Evolutionary conservation across 257 asterid genomes (phyloP).

Genomic region (Apocynum venetum): DNA sequence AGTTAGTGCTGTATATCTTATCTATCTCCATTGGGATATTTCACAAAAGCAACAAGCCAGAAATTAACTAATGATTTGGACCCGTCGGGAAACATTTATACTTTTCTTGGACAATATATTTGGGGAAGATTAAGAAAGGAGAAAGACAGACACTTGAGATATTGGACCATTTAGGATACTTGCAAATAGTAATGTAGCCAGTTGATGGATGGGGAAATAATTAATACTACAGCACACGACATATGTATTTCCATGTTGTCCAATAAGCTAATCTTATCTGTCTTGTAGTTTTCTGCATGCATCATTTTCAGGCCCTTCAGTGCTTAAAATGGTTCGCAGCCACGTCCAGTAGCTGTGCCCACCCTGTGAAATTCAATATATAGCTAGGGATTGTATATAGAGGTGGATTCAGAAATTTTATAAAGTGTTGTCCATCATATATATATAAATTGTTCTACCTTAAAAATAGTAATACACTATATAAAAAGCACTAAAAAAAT

Average conservation of each 20-base stretch:
- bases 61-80: neutral
- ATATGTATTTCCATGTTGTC: neutral
- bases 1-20: neutral
- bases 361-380: neutral
- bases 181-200: neutral
- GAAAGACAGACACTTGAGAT: neutral
- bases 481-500: too few species aligned
- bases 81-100: neutral
- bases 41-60: neutral
- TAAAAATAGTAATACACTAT: too few species aligned
- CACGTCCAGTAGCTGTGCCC: neutral
- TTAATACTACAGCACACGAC: neutral
- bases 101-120: neutral
- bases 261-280: conserved; percentile 3
- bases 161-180: neutral
- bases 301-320: conserved; percentile 1
- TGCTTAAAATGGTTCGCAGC: neutral
- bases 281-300: conserved; percentile 8
- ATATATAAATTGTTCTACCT: too few species aligned
- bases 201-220: too few species aligned
- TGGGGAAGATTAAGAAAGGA: neutral
- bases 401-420: too few species aligned
- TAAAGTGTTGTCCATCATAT: too few species aligned
- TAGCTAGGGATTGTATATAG: too few species aligned
- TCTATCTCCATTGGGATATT: neutral